phyloP scores from a whole-genome alignment of 306 rosid species.

The Prunus armeniaca region DNA sequence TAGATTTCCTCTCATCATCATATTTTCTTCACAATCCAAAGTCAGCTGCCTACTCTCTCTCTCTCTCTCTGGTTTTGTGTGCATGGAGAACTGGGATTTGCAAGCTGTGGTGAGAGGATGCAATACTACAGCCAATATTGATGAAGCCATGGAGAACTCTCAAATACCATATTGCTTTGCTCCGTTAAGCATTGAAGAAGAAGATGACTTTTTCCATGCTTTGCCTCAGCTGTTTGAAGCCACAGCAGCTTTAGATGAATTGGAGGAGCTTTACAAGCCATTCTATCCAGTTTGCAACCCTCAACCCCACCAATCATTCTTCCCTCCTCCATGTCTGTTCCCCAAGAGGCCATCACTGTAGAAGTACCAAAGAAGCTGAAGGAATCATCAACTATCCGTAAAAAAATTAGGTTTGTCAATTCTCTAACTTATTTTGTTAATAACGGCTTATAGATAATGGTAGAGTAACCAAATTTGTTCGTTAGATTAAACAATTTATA shows the following conservation, averaged over 20 bases:
- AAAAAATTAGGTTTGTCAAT: slow-evolving; percentile 42
- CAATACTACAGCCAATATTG: slow-evolving; percentile 9
- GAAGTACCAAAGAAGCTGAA: slow-evolving; percentile 31
- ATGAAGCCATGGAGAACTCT: slow-evolving; percentile 23
- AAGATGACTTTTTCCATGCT: slow-evolving; percentile 24
- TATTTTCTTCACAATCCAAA: slow-evolving; percentile 19
- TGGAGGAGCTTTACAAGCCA: slow-evolving; percentile 62
- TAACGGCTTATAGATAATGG: too few species aligned
- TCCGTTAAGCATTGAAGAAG: slow-evolving; percentile 31
- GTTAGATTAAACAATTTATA: not conserved
- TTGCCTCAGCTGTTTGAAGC: slow-evolving; percentile 53
- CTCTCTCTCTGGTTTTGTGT: slow-evolving; percentile 17
- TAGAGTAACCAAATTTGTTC: too few species aligned
- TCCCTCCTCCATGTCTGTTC: slow-evolving; percentile 35
- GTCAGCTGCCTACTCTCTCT: slow-evolving; percentile 9
- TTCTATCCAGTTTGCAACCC: slow-evolving; percentile 48
- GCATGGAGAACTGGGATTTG: slow-evolving; percentile 80
- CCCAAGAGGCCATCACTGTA: slow-evolving; percentile 26
- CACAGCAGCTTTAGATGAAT: slow-evolving; percentile 41
- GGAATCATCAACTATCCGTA: slow-evolving; percentile 26
- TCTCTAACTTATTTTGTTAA: too few species aligned
- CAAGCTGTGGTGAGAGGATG: slow-evolving; percentile 73
- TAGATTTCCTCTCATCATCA: slow-evolving; percentile 22
- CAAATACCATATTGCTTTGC: slow-evolving; percentile 3
- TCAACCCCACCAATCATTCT: slow-evolving; percentile 29